Evolutionary conservation across 257 asterid genomes (phyloP), one percentile per base, ranked within the genome.

Genomic region (Nicotiana otophora): DNA sequence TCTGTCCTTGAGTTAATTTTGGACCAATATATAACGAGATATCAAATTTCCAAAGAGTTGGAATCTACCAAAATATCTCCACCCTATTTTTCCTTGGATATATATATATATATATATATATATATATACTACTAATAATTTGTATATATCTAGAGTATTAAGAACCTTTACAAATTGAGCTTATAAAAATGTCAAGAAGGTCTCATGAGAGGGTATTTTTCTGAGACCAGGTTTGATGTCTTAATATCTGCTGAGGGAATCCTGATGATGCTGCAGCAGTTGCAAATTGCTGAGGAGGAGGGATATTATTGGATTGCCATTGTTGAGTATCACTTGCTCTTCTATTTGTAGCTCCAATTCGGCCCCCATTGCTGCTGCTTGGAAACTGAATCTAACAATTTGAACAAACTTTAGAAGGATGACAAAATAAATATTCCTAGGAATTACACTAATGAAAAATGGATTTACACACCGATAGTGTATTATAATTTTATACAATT

Each of bases 261-360:
- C 98, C 93, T 92, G 98, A 94, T 94, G 98, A 94, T 94, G 98
- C 98, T 93, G 98, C 98, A 90, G 94, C 97, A 90, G 83, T 48
- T 74, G 92, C 93, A 88, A 88, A 88, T 81, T 87, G 67, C 70
- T 85, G 90, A 76, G 89, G 79, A 61, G 9, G 34, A 14, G 66
- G 85, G 28, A 28, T 2, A 74, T 23, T 74, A 74, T 48, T 48
- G 62, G 9, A 20, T 83, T 87, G 90, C 92, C 90, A 83, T 77
- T 89, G 86, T 83, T 90, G 86, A 72, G 7, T 10, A 28, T 28
- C 30, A 16, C 26, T 23, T 23, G 26, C 26, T 61, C 82, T 80
- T 83, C 89, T 90, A 19, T 46, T 39, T 12, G 39, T 10, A 4
- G 57, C 81, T 63, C 77, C 85, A 19, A 36, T 77, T 87, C 88